Conservation (phyloP, 1,139 yeast species). For the Sugiyamaella japonica region DNA sequence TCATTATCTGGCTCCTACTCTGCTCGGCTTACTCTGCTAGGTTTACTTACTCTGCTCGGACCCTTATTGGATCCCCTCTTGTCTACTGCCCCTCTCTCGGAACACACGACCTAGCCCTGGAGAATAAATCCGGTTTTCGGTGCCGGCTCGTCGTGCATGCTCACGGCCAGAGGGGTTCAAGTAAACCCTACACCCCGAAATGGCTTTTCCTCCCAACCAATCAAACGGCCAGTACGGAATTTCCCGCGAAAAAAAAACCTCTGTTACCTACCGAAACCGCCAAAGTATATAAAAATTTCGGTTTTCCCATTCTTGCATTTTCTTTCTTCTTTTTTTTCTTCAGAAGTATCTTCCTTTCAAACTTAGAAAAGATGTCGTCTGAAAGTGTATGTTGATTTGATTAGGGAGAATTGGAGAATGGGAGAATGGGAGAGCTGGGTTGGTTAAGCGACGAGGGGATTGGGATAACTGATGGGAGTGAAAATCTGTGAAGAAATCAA, state of each 20-base stretch:
- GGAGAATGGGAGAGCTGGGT: background rate
- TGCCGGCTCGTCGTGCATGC: constrained; percentile 1
- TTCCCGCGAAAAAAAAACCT: constrained; percentile 16
- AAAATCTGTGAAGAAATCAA: too few species aligned
- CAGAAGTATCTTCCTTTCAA: constrained; percentile 16
- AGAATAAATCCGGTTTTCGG: constrained; percentile 5
- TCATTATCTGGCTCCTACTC: background rate
- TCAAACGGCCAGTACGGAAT: constrained; percentile 12
- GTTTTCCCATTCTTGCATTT: constrained; percentile 8
- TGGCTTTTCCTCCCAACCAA: constrained; percentile 11
- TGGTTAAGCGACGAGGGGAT: background rate
- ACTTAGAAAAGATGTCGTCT: constrained; percentile 13
- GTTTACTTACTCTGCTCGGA: background rate
- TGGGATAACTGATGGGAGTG: too few species aligned
- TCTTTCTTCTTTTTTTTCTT: constrained; percentile 2
- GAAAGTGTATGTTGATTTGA: constrained; percentile 13
- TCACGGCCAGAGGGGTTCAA: background rate
- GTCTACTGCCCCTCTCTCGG: background rate
- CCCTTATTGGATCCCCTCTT: background rate
- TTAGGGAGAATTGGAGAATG: background rate
- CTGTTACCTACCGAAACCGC: constrained; percentile 15
- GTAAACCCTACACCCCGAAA: constrained; percentile 11
- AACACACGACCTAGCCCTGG: constrained; percentile 1
- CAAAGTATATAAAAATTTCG: constrained; percentile 15
- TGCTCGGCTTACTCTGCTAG: background rate